Evolutionary conservation across 768 basidiomycete genomes (phyloP), one percentile per base, ranked within the genome.

Genomic region (Hericium erinaceus): DNA sequence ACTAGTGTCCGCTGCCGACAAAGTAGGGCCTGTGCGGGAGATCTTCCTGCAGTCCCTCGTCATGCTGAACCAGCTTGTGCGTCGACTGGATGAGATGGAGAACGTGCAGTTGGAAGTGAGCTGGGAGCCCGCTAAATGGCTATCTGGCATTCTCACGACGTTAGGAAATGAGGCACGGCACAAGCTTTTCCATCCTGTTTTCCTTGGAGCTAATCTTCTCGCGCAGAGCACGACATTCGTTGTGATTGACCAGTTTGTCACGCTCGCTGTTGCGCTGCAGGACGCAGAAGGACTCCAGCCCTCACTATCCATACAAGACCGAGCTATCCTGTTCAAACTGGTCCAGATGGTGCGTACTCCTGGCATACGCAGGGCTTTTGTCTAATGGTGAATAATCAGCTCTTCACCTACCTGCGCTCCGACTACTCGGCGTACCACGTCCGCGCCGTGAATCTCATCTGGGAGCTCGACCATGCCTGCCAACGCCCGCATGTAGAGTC

Each of bases 381-480:
- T 48, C 53, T 28, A 40, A 28, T 7, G 26, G 18, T 49, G 24
- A 46, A 49, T 20, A 26, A 38, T 24, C 73, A 89, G 77, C 75
- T 97, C 2, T 74, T 95, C 59, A 75, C 72, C 54, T 97, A 92
- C 68, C 77, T 99, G 24, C 77, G 79, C 10, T 78, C 83, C 0
- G 73, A 86, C 46, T 81, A 69, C 61, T 74, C 85, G 0, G 74
- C 80, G 1, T 95, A 92, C 67, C 94, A 98, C 68, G 79, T 82
- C 52, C 87, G 92, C 20, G 81, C 89, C 8, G 88, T 91, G 26
- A 84, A 76, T 64, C 73, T 97, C 33, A 77, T 98, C 16, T 98
- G 95, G 94, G 76, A 80, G 0, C 70, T 97, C 41, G 83, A 93
- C 63, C 56, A 75, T 41, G 65, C 79, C 15, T 75, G 82, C 33